These are phyloP conservation scores for Magnusiomyces tetraspermus DNA, from an alignment of 1,139 yeast species.

Conservation along the genomic window DNA sequence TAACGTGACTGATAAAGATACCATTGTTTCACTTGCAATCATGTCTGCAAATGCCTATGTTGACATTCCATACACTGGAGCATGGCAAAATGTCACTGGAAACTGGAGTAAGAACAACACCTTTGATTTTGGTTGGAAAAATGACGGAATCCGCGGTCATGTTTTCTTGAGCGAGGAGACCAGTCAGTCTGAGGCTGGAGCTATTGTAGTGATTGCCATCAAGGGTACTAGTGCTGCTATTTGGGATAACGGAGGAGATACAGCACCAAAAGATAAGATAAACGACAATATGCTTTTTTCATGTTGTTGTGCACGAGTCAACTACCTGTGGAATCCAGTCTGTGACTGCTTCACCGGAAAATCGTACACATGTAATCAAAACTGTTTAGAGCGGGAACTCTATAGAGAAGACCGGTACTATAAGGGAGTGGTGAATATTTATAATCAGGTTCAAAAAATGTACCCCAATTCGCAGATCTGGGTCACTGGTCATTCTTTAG, in stretches of 20 bases:
- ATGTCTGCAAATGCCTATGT: constrained; percentile 93
- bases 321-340: constrained; percentile 89
- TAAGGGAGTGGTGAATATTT: constrained; percentile 69
- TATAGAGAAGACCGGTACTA: constrained; percentile 71
- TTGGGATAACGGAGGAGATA: constrained; percentile 65
- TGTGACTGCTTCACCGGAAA: constrained; percentile 81
- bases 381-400: constrained; percentile 72
- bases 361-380: constrained; percentile 82
- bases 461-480: constrained; percentile 71
- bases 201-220: constrained; percentile 64
- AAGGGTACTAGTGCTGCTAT: constrained; percentile 93
- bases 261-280: constrained; percentile 67
- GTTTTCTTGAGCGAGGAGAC: constrained; percentile 63
- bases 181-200: constrained; percentile 21
- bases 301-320: constrained; percentile 92
- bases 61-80: constrained; percentile 63
- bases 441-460: constrained; percentile 54
- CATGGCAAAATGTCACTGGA: constrained; percentile 76
- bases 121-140: constrained; percentile 70
- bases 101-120: constrained; percentile 40
- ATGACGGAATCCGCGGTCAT: constrained; percentile 81
- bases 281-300: constrained; percentile 86
- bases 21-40: constrained; percentile 66
- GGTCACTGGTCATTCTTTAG: constrained; percentile 93
- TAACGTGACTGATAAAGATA: constrained; percentile 60